phyloP scores from a whole-genome alignment of 176 grass and related monocot genomes.

The Avena eriantha region DNA sequence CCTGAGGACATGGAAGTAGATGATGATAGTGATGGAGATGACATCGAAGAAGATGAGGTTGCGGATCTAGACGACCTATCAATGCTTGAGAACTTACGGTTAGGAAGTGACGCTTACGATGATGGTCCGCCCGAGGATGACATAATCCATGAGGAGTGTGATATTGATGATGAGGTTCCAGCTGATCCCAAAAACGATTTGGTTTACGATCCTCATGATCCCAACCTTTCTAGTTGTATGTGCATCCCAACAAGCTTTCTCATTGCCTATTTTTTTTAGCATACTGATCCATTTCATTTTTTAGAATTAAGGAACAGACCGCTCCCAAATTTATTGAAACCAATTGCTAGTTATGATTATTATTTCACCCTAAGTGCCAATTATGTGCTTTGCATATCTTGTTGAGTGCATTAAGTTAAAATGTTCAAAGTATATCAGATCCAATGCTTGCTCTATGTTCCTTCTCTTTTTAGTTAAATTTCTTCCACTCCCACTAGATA shows the following conservation, averaged over 20 bases:
- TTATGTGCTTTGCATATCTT: neutral
- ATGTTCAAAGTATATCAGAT: neutral
- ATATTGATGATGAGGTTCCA: neutral
- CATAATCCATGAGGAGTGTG: neutral
- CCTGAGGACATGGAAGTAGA: neutral
- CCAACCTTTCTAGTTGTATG: neutral
- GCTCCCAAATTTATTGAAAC: neutral
- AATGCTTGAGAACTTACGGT: neutral
- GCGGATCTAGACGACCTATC: neutral
- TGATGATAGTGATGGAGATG: neutral
- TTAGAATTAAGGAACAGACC: neutral
- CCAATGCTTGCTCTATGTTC: neutral
- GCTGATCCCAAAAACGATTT: neutral
- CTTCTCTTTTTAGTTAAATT: neutral
- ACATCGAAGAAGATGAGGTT: neutral
- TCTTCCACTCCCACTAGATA: neutral
- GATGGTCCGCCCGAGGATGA: neutral
- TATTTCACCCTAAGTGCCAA: neutral
- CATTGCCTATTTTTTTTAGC: neutral
- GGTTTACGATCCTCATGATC: neutral
- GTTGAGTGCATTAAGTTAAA: neutral
- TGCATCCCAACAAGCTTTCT: neutral
- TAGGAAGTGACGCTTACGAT: neutral
- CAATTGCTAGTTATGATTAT: neutral
- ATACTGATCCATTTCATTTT: too few relatives aligned